Evolutionary conservation across 495 filamentous ascomycete species (phyloP).

Genomic region (Podospora australis): DNA sequence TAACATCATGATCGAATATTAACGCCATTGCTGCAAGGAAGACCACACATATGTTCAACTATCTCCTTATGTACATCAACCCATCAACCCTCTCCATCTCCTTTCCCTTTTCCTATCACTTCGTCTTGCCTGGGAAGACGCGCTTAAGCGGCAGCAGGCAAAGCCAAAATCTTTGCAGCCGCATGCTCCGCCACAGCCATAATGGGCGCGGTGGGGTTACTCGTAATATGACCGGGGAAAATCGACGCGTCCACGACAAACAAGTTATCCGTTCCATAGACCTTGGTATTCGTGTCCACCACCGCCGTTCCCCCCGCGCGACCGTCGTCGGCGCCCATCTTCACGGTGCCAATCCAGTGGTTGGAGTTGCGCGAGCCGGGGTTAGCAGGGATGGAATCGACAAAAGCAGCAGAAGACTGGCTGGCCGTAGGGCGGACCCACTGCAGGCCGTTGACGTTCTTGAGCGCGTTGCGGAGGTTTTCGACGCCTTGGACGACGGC

Average conservation of each 20-base stretch:
- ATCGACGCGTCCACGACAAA: slow-evolving; percentile 40
- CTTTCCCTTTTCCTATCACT: too few species aligned
- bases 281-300: slow-evolving; percentile 60
- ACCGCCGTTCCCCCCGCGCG: slow-evolving; percentile 54
- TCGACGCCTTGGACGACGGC: slow-evolving; percentile 50
- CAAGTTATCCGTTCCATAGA: slow-evolving; percentile 64
- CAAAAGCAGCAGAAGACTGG: slow-evolving; percentile 46
- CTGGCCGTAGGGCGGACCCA: slow-evolving; percentile 46
- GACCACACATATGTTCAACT: too few species aligned
- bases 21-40: too few species aligned
- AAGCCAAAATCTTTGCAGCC: background rate
- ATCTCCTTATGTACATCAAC: too few species aligned
- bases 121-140: too few species aligned
- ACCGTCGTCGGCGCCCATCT: slow-evolving; percentile 61
- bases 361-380: slow-evolving; percentile 52
- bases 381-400: slow-evolving; percentile 44
- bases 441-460: slow-evolving; percentile 44
- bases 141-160: too few species aligned
- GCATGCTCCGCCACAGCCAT: background rate
- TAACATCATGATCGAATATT: too few species aligned
- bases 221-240: background rate
- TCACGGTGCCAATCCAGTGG: slow-evolving; percentile 57
- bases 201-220: background rate
- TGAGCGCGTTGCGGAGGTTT: slow-evolving; percentile 48
- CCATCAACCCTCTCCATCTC: too few species aligned